Evolutionary conservation across 2,329 filamentous ascomycete genomes (phyloP).

Genomic region (Talaromyces verruculosus): DNA sequence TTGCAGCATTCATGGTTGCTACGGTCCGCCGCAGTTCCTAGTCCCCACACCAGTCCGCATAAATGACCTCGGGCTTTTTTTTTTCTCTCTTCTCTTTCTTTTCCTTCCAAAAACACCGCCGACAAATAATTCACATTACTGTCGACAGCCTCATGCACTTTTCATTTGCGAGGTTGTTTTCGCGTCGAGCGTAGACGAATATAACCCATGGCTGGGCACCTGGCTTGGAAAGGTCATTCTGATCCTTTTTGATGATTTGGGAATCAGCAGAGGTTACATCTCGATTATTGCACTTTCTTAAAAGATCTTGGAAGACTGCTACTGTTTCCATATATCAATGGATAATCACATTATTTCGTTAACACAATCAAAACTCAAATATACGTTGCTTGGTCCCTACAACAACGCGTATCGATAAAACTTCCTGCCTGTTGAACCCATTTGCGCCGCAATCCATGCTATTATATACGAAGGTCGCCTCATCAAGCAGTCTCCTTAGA

Average conservation of each 20-base stretch:
- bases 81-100: slow-evolving; percentile 37
- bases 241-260: slow-evolving; percentile 62
- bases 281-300: background rate
- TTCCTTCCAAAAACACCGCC: slow-evolving; percentile 53
- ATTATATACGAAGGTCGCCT: background rate
- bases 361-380: slow-evolving; percentile 9
- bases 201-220: slow-evolving; percentile 71
- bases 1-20: slow-evolving; percentile 45
- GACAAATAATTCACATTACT: slow-evolving; percentile 56
- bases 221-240: slow-evolving; percentile 64
- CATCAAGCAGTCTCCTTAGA: slow-evolving; percentile 36
- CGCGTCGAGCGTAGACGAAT: slow-evolving; percentile 67
- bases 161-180: slow-evolving; percentile 60
- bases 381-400: background rate
- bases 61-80: slow-evolving; percentile 21
- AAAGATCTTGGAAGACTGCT: background rate
- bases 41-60: slow-evolving; percentile 18
- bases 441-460: slow-evolving; percentile 16
- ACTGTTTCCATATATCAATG: background rate
- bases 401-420: background rate
- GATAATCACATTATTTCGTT: slow-evolving; percentile 1
- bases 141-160: slow-evolving; percentile 54
- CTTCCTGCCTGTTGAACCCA: background rate
- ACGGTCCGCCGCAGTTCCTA: slow-evolving; percentile 34
- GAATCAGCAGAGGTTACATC: slow-evolving; percentile 71